Conservation (phyloP, 352 stramenopile species). For the Sclerospora graminicola region DNA sequence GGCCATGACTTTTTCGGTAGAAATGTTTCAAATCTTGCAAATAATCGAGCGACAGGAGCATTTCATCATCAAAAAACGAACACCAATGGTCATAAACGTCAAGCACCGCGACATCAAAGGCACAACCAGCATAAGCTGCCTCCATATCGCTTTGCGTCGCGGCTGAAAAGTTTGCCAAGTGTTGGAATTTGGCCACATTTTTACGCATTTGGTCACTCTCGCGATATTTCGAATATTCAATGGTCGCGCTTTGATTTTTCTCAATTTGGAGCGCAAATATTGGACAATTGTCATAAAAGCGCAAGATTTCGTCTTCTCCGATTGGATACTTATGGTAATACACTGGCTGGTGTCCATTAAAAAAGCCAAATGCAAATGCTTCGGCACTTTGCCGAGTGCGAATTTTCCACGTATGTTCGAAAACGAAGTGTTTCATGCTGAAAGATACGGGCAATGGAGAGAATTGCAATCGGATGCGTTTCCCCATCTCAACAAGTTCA, state of each 20-base stretch:
- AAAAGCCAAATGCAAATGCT: constrained; percentile 69
- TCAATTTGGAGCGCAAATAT: constrained; percentile 49
- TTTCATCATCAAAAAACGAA: constrained; percentile 44
- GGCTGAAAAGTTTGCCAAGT: constrained; percentile 7
- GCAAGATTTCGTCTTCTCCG: constrained; percentile 49
- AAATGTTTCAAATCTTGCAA: constrained; percentile 83
- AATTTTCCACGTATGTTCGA: constrained; percentile 77
- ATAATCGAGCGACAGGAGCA: constrained; percentile 76
- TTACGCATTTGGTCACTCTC: constrained; percentile 36
- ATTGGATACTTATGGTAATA: constrained; percentile 37
- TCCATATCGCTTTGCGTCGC: constrained; percentile 53
- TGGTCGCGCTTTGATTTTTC: constrained; percentile 44
- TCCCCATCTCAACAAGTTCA: constrained; percentile 52
- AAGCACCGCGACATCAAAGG: constrained; percentile 64
- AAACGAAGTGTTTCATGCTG: constrained; percentile 28
- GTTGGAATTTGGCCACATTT: constrained; percentile 43
- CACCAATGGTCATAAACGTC: constrained; percentile 51
- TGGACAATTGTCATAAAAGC: constrained; percentile 80
- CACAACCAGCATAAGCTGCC: constrained; percentile 65
- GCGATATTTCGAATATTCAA: constrained; percentile 47
- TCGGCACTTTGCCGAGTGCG: constrained; percentile 70
- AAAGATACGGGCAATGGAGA: constrained; percentile 17
- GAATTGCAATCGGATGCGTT: constrained; percentile 40
- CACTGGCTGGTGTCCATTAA: constrained; percentile 46
- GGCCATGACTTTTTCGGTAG: constrained; percentile 75